Evolutionary conservation across 2,329 filamentous ascomycete species (phyloP).

Genomic region (Penicillium sp.): DNA sequence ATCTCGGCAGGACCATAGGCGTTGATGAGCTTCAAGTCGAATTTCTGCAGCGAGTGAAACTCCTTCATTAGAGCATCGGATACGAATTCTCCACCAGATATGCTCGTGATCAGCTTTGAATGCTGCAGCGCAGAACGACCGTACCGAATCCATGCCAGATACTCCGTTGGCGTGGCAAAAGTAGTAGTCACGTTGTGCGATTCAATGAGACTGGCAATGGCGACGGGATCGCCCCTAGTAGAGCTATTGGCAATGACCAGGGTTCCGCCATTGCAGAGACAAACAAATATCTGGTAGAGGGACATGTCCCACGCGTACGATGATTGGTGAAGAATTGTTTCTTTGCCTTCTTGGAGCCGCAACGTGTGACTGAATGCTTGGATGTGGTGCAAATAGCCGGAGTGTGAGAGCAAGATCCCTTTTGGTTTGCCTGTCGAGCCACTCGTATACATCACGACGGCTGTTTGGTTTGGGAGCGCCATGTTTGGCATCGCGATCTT

Average conservation of each 20-base stretch:
- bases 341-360: conserved; percentile 7
- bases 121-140: conserved; percentile 6
- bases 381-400: conserved; percentile 13
- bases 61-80: conserved; percentile 5
- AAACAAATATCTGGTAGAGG: conserved; percentile 19
- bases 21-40: conserved; percentile 21
- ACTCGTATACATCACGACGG: conserved; percentile 21
- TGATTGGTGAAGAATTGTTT: conserved; percentile 24
- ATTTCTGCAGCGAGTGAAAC: conserved; percentile 13
- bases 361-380: conserved; percentile 6
- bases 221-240: conserved; percentile 17
- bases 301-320: conserved; percentile 25
- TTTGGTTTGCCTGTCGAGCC: conserved; percentile 22
- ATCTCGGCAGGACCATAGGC: conserved; percentile 31
- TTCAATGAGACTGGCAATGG: conserved; percentile 16
- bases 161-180: conserved; percentile 21
- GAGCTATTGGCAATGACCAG: conserved; percentile 14
- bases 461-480: conserved; percentile 6
- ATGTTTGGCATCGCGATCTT: not conserved
- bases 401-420: conserved; percentile 14
- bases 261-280: conserved; percentile 17
- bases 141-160: conserved; percentile 15
- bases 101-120: conserved; percentile 10
- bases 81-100: conserved; percentile 24
- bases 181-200: conserved; percentile 18